Conservation (phyloP, 768 basidiomycete genomes). For the Suillus subaureus region DNA sequence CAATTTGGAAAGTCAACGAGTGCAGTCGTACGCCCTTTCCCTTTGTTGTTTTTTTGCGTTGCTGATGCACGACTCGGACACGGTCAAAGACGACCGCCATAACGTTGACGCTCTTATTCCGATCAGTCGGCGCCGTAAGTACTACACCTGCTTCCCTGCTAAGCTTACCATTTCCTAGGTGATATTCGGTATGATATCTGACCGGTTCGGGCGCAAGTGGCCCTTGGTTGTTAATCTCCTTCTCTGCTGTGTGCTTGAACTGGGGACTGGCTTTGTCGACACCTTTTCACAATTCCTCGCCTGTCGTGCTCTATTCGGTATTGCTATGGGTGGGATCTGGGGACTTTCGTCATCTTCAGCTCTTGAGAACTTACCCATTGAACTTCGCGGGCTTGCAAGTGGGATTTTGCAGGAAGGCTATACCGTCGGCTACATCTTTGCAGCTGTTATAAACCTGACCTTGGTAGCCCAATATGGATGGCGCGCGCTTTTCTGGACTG, state of each 20-base stretch:
- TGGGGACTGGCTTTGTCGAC: constrained; percentile 80
- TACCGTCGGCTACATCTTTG: constrained; percentile 82
- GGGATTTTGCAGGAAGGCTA: constrained; percentile 91
- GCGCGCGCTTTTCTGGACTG: constrained; percentile 86
- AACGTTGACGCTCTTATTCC: constrained; percentile 89
- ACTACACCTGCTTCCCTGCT: neutral
- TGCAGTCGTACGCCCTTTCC: constrained; percentile 42
- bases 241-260: constrained; percentile 69
- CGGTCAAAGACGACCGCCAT: constrained; percentile 68
- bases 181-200: constrained; percentile 81
- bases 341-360: constrained; percentile 80
- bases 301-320: constrained; percentile 80
- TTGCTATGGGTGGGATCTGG: constrained; percentile 92
- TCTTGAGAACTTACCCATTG: constrained; percentile 87
- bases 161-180: constrained; percentile 33
- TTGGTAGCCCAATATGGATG: constrained; percentile 55
- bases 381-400: constrained; percentile 80
- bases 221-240: constrained; percentile 79
- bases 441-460: constrained; percentile 78
- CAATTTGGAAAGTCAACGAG: constrained; percentile 50
- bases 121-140: constrained; percentile 71
- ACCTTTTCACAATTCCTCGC: constrained; percentile 82
- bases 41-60: neutral
- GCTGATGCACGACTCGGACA: neutral
- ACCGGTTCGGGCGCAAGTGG: constrained; percentile 94